Evolutionary conservation across 129 eudicot species (phyloP).

Genomic region (Escallonia herrerae): DNA sequence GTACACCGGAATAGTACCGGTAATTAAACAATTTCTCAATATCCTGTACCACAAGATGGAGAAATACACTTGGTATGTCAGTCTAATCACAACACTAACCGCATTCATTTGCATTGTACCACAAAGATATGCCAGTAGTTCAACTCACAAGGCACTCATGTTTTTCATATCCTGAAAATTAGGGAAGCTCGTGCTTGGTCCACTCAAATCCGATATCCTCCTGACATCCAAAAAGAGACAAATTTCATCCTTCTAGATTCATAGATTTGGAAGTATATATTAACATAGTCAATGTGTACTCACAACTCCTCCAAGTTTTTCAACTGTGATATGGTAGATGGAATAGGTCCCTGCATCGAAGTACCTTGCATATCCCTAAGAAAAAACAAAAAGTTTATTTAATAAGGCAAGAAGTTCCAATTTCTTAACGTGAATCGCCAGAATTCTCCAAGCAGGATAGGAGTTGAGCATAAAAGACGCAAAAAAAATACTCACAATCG

Average conservation of each 20-base stretch:
- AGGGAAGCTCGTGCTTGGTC: conserved; percentile 24
- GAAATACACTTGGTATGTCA: not conserved
- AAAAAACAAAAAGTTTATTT: not conserved
- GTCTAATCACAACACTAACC: not conserved
- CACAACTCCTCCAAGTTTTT: conserved; percentile 27
- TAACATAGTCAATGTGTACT: conserved; percentile 9
- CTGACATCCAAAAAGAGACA: conserved; percentile 11
- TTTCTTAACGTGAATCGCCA: too few species aligned
- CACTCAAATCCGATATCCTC: conserved; percentile 34
- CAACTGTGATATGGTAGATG: conserved; percentile 26
- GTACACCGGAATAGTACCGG: conserved; percentile 30
- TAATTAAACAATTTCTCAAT: conserved; percentile 36
- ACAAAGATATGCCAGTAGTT: too few species aligned
- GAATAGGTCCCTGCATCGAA: conserved; percentile 42
- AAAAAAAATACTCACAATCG: conserved; percentile 28
- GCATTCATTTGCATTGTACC: not conserved
- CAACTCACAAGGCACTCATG: conserved; percentile 17
- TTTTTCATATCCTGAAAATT: conserved; percentile 15
- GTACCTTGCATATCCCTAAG: conserved; percentile 49
- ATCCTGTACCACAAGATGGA: conserved; percentile 26
- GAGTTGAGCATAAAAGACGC: not conserved
- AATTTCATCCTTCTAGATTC: not conserved
- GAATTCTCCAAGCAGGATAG: too few species aligned
- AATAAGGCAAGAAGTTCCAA: too few species aligned
- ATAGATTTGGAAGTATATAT: not conserved